Conservation (phyloP, 805 yeast genomes). For the Wickerhamiella azyma region DNA sequence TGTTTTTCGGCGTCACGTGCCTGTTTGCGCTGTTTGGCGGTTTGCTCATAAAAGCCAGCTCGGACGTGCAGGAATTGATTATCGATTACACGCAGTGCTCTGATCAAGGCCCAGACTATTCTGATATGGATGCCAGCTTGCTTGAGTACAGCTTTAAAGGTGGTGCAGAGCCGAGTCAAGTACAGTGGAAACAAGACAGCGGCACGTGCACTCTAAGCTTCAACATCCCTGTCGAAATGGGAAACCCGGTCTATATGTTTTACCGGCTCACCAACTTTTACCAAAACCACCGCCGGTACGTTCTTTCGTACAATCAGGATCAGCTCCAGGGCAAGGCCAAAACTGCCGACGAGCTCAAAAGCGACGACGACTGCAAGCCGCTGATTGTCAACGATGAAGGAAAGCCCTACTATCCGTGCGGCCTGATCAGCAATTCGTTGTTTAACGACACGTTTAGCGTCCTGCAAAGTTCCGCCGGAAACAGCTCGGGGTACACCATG, state of each 20-base stretch:
- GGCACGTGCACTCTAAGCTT: constrained; percentile 56
- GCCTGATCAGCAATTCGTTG: constrained; percentile 80
- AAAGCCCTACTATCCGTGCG: constrained; percentile 78
- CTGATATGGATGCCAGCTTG: constrained; percentile 45
- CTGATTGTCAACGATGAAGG: constrained; percentile 36
- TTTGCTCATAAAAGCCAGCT: constrained; percentile 65
- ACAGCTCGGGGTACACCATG: constrained; percentile 27
- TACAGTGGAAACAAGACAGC: constrained; percentile 51
- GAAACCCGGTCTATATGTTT: constrained; percentile 60
- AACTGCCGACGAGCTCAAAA: constrained; percentile 34
- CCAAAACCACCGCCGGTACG: constrained; percentile 92
- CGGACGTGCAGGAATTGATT: constrained; percentile 58
- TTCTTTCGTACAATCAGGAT: constrained; percentile 62
- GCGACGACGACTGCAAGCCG: constrained; percentile 48
- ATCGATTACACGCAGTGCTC: constrained; percentile 66
- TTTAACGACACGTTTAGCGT: constrained; percentile 75
- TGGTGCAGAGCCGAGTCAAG: constrained; percentile 28
- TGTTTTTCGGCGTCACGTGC: constrained; percentile 57
- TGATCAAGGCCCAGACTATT: constrained; percentile 35
- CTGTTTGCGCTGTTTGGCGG: constrained; percentile 87
- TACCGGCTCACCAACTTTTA: constrained; percentile 81
- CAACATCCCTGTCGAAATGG: constrained; percentile 54
- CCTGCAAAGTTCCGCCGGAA: constrained; percentile 24
- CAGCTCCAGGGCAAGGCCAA: constrained; percentile 74
- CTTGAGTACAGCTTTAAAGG: constrained; percentile 48